phyloP scores from a whole-genome alignment of 2,329 filamentous ascomycete species.

The Penicillium sp. region DNA sequence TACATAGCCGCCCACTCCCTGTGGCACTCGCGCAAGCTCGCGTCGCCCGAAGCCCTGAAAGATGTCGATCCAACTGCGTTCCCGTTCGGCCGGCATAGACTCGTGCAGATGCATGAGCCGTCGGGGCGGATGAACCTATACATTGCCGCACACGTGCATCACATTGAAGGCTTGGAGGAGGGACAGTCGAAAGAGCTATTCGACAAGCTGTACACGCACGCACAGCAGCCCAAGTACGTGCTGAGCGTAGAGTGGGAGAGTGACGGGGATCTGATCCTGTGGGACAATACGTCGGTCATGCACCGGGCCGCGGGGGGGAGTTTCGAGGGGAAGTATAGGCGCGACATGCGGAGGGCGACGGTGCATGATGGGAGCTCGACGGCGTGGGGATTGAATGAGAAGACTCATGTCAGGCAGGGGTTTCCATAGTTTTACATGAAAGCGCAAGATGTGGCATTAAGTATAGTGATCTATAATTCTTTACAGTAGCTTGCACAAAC shows the following conservation, averaged over 20 bases:
- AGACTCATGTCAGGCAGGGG: too few species aligned
- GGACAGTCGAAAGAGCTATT: constrained; percentile 34
- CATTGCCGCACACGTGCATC: constrained; percentile 51
- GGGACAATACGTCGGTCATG: constrained; percentile 58
- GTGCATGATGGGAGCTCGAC: constrained; percentile 47
- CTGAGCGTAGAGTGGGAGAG: constrained; percentile 47
- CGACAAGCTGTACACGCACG: constrained; percentile 39
- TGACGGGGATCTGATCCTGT: constrained; percentile 52
- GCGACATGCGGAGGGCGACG: constrained; percentile 55
- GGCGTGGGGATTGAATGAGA: constrained; percentile 42
- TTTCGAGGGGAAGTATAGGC: constrained; percentile 46
- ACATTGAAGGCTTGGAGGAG: constrained; percentile 41
- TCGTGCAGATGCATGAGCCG: constrained; percentile 51
- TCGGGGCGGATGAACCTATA: constrained; percentile 52
- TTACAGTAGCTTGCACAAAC: too few species aligned
- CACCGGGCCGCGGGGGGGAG: constrained; percentile 49
- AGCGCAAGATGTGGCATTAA: too few species aligned
- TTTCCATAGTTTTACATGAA: too few species aligned
- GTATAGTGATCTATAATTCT: too few species aligned
- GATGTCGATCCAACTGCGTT: constrained; percentile 39
- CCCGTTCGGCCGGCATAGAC: constrained; percentile 44
- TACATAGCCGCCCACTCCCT: constrained; percentile 51
- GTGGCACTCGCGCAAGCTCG: constrained; percentile 50
- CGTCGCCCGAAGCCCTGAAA: constrained; percentile 46
- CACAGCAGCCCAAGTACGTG: constrained; percentile 46